Percentiles rank a stretch among this genome's conserved stretches.
Conservation (phyloP, 2,329 filamentous ascomycete species). For the Botrytis hyacinthi region DNA sequence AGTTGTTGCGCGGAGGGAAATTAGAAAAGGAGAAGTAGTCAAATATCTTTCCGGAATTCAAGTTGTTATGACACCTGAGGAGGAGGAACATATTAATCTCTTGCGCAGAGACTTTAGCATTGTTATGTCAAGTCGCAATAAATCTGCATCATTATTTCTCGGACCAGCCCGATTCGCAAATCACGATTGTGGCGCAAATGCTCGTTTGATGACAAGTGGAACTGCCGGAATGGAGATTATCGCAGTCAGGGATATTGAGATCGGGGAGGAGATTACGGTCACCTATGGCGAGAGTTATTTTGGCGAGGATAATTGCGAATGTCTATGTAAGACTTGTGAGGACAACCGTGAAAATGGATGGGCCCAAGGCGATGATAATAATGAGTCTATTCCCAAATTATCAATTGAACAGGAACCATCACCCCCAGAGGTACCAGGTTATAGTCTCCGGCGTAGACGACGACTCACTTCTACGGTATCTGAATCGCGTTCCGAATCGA, state of each 20-base stretch:
- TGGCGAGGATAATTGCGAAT: slow-evolving; percentile 91
- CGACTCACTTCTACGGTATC: slow-evolving; percentile 49
- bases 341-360: slow-evolving; percentile 75
- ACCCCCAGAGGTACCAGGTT: slow-evolving; percentile 40
- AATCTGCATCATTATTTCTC: slow-evolving; percentile 87
- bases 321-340: slow-evolving; percentile 87
- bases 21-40: slow-evolving; percentile 79
- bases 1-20: slow-evolving; percentile 74
- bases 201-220: slow-evolving; percentile 78
- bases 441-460: slow-evolving; percentile 53
- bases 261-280: slow-evolving; percentile 94
- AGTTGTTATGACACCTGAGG: slow-evolving; percentile 86
- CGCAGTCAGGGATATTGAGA: slow-evolving; percentile 74
- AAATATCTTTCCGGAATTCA: slow-evolving; percentile 91
- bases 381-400: slow-evolving; percentile 31
- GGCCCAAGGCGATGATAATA: slow-evolving; percentile 52
- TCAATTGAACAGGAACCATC: slow-evolving; percentile 36
- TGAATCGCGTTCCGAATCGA: slow-evolving; percentile 55
- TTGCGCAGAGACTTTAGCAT: slow-evolving; percentile 95
- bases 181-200: slow-evolving; percentile 94
- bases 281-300: slow-evolving; percentile 97
- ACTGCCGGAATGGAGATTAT: slow-evolving; percentile 88
- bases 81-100: slow-evolving; percentile 77
- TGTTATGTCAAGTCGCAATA: slow-evolving; percentile 88
- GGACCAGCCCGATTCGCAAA: slow-evolving; percentile 96